Evolutionary conservation across 805 yeast genomes (phyloP).

Genomic region (Hanseniaspora meyeri): DNA sequence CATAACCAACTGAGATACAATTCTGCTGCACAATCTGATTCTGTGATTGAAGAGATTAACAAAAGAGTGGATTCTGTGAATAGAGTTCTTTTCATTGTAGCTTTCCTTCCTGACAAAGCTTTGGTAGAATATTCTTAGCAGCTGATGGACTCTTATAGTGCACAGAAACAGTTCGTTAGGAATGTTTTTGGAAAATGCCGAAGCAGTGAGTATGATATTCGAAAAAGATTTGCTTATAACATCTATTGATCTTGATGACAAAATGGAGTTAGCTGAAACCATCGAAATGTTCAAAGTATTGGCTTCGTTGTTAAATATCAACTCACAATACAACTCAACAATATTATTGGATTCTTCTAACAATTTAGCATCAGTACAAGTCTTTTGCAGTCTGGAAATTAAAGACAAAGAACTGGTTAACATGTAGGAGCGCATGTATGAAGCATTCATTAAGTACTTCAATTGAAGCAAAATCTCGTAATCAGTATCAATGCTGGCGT

Average conservation of each 20-base stretch:
- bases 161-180: not conserved
- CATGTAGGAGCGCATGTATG: slow-evolving; percentile 5
- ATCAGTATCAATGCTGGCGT: not conserved
- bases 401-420: slow-evolving; percentile 2
- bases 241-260: slow-evolving; percentile 4
- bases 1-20: slow-evolving; percentile 8
- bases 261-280: not conserved
- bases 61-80: slow-evolving; percentile 11
- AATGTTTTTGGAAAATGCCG: not conserved
- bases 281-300: slow-evolving; percentile 1
- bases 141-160: not conserved
- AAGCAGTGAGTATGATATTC: not conserved
- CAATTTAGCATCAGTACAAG: not conserved
- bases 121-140: not conserved
- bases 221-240: not conserved
- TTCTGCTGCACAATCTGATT: slow-evolving; percentile 5
- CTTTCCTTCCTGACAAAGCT: not conserved
- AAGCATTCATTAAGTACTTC: slow-evolving; percentile 7
- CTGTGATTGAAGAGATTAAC: slow-evolving; percentile 2
- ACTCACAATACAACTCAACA: not conserved
- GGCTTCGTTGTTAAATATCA: not conserved
- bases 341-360: not conserved
- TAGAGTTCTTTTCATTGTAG: not conserved
- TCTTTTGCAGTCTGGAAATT: not conserved
- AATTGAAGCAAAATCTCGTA: not conserved